Evolutionary conservation across 169 alveolate species (phyloP).

Genomic region (Blepharisma undulans): DNA sequence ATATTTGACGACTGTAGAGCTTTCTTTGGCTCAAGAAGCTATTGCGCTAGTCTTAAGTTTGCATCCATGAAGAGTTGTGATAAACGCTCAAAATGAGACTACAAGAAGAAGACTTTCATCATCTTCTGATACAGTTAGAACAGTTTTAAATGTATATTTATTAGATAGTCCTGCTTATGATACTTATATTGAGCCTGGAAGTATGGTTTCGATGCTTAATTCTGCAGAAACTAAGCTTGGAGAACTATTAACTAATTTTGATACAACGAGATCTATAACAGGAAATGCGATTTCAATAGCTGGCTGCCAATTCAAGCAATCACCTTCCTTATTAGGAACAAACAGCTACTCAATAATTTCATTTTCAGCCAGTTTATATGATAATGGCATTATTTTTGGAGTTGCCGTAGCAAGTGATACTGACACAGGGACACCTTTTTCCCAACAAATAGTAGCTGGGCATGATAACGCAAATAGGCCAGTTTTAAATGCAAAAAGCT

Average conservation of each 20-base stretch:
- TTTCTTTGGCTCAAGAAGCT: not conserved
- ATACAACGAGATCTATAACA: not conserved
- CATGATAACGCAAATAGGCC: constrained; percentile 3
- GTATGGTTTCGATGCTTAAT: not conserved
- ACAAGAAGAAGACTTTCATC: not conserved
- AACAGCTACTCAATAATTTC: not conserved
- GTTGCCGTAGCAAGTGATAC: not conserved
- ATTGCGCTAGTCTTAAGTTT: constrained; percentile 31
- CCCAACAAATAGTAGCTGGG: not conserved
- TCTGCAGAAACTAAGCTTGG: not conserved
- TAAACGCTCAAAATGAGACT: not conserved
- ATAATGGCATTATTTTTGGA: constrained; percentile 3
- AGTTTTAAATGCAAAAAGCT: not conserved
- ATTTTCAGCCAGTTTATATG: not conserved
- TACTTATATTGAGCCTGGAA: constrained; percentile 18
- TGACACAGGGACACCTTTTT: constrained; percentile 11
- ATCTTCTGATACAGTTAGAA: not conserved
- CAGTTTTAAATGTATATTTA: not conserved
- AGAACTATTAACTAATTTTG: not conserved
- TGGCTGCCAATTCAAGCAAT: not conserved
- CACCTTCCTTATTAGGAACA: constrained; percentile 19
- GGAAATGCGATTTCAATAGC: not conserved
- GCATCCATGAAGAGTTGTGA: not conserved
- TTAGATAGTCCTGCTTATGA: constrained; percentile 7
- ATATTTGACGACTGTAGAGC: constrained; percentile 17